Evolutionary conservation across 305 asterid species (phyloP).

Genomic region (Fraxinus albicans): DNA sequence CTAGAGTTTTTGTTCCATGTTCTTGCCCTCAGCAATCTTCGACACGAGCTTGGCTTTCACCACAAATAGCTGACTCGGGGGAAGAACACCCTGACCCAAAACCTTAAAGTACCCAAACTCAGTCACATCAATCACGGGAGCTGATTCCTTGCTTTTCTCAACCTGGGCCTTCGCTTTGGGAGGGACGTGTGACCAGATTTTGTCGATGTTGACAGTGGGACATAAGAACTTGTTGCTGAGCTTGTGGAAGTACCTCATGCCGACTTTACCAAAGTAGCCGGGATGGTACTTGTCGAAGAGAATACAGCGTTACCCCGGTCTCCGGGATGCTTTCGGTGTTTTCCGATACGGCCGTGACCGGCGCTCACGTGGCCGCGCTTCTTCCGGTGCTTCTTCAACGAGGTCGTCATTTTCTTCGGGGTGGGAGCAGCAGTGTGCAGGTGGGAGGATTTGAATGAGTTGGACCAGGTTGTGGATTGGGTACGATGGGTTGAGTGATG

Average conservation of each 20-base stretch:
- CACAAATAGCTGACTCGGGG: neutral
- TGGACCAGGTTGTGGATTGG: too few relatives aligned
- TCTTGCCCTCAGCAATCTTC: neutral
- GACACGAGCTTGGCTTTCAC: neutral
- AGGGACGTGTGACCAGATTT: constrained; percentile 70
- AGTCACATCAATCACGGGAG: constrained; percentile 69
- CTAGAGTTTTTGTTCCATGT: too few relatives aligned
- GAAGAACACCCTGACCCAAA: neutral
- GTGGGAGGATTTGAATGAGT: neutral
- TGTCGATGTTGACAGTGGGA: constrained; percentile 71
- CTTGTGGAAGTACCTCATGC: constrained; percentile 76
- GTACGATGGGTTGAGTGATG: too few relatives aligned
- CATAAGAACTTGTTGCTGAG: constrained; percentile 67
- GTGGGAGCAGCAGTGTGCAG: constrained; percentile 21
- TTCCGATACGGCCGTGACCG: constrained; percentile 77
- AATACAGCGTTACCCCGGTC: constrained; percentile 83
- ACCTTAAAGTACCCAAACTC: neutral
- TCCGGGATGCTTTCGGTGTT: constrained; percentile 79
- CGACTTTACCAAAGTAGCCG: constrained; percentile 75
- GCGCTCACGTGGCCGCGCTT: constrained; percentile 86
- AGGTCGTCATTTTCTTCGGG: constrained; percentile 53
- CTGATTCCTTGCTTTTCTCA: constrained; percentile 30
- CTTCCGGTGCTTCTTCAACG: constrained; percentile 76
- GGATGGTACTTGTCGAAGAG: constrained; percentile 84
- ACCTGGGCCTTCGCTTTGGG: constrained; percentile 72